Evolutionary conservation across 1,284 basidiomycete genomes (phyloP), one percentile per base, ranked within the genome.

Genomic region (Naganishia cerealis): DNA sequence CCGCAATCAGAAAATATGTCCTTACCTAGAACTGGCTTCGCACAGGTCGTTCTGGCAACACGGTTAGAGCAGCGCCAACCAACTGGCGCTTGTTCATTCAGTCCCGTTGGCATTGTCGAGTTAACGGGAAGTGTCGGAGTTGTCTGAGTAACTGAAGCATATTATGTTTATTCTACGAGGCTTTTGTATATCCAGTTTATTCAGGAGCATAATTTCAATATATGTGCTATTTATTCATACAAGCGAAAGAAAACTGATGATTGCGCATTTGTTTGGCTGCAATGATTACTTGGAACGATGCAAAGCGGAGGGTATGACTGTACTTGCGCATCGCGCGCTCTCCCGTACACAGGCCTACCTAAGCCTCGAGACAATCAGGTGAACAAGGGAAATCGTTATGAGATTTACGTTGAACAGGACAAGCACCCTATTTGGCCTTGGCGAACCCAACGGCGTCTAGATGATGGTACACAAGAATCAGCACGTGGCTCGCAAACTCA

Each of bases 371-470:
- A 50, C 46, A 50, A 24, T 50, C 46, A 24, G 21, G 21, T 24
- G 24, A 24, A 24, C 21, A 50, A 24, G 46, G n/a, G 24, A 24
- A 50, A n/a, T 21, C 24, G 21, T 50, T 21, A 50, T 50, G 46
- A 24, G 10, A 24, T 5, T 21, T 50, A 24, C 1, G 4, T 21
- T n/a, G 46, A 24, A 9, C 46, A 24, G 46, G 21, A 50, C 2
- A 13, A 21, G 46, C 42, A 21, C 38, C 55, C 36, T 68, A 69
- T 57, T 57, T 65, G 57, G 81, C 77, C 67, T 78, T 78, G 43
- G 93, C 93, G 74, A 96, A 94, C 63, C 93, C 94, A 72, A 96
- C 90, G 61, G 92, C 92, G 78, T 94, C 77, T 72, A 71, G 36
- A n/a, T 67, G 42, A n/a, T 26, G 29, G 21, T 24, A 36, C 21